A percentile compares a stretch with the other conserved stretches of the same genome.
These are phyloP conservation scores for Mycosphaerella sp. DNA, from an alignment of 2,329 filamentous ascomycete species.

Conservation along the genomic window DNA sequence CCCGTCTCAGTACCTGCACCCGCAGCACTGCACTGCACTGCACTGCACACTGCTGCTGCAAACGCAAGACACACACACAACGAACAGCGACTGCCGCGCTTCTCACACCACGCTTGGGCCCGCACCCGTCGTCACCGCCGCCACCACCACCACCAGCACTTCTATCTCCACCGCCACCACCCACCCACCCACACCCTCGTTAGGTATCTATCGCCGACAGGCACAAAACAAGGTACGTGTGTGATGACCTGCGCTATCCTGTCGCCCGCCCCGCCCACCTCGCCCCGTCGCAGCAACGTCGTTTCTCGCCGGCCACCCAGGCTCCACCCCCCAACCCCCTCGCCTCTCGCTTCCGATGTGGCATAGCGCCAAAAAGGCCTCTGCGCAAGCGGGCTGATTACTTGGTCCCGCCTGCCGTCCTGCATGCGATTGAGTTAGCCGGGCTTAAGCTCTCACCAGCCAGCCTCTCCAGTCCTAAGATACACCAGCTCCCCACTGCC, in stretches of 20 bases:
- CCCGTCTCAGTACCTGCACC: conserved; percentile 1
- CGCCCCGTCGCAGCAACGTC: not conserved
- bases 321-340: conserved; percentile 20
- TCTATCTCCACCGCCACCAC: not conserved
- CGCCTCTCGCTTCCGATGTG: conserved; percentile 18
- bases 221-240: conserved; percentile 12
- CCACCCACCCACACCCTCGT: not conserved
- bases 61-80: conserved; percentile 9
- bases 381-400: conserved; percentile 16
- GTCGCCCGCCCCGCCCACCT: not conserved
- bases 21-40: conserved; percentile 3
- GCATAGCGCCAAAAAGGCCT: conserved; percentile 12
- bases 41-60: conserved; percentile 2
- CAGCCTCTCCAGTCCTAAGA: conserved; percentile 27
- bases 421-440: conserved; percentile 13
- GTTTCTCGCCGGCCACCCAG: conserved; percentile 10
- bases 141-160: conserved; percentile 5
- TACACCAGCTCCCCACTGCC: conserved; percentile 28
- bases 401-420: conserved; percentile 17
- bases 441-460: conserved; percentile 26
- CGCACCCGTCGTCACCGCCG: conserved; percentile 1
- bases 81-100: conserved; percentile 1
- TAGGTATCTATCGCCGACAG: not conserved
- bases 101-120: not conserved
- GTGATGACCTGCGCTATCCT: not conserved